Evolutionary conservation across 2,329 filamentous ascomycete species (phyloP).

Genomic region (Curvularia sp.): DNA sequence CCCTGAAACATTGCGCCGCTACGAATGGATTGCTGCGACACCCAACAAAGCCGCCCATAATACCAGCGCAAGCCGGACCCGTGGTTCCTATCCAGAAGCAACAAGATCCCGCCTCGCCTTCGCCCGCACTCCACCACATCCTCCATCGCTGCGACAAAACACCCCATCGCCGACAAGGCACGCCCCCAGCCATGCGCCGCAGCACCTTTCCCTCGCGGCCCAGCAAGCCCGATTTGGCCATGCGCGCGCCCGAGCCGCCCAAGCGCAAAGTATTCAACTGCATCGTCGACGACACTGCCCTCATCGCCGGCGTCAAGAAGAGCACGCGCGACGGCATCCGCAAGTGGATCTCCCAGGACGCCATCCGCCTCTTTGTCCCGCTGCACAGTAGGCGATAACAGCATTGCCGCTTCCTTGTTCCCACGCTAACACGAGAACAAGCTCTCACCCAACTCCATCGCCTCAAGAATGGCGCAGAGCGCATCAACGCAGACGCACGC

Average conservation of each 20-base stretch:
- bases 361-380: slow-evolving; percentile 60
- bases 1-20: slow-evolving; percentile 34
- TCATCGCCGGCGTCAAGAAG: slow-evolving; percentile 59
- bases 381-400: slow-evolving; percentile 55
- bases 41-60: slow-evolving; percentile 31
- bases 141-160: slow-evolving; percentile 12
- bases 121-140: slow-evolving; percentile 12
- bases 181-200: slow-evolving; percentile 39
- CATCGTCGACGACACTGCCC: slow-evolving; percentile 60
- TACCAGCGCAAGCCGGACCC: slow-evolving; percentile 18
- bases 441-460: slow-evolving; percentile 56
- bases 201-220: slow-evolving; percentile 41
- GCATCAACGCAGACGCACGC: slow-evolving; percentile 54
- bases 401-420: slow-evolving; percentile 7
- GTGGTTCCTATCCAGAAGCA: slow-evolving; percentile 17
- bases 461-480: slow-evolving; percentile 52
- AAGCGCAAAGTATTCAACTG: slow-evolving; percentile 61
- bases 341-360: slow-evolving; percentile 59
- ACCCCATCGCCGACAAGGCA: slow-evolving; percentile 16
- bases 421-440: slow-evolving; percentile 39
- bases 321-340: slow-evolving; percentile 60
- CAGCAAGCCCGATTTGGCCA: slow-evolving; percentile 32
- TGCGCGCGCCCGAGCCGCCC: slow-evolving; percentile 40
- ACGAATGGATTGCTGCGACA: slow-evolving; percentile 32
- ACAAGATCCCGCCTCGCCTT: slow-evolving; percentile 7